Base-by-base conservation (phyloP, 139 green algal species). In the Asterochloris sp. region DNA sequence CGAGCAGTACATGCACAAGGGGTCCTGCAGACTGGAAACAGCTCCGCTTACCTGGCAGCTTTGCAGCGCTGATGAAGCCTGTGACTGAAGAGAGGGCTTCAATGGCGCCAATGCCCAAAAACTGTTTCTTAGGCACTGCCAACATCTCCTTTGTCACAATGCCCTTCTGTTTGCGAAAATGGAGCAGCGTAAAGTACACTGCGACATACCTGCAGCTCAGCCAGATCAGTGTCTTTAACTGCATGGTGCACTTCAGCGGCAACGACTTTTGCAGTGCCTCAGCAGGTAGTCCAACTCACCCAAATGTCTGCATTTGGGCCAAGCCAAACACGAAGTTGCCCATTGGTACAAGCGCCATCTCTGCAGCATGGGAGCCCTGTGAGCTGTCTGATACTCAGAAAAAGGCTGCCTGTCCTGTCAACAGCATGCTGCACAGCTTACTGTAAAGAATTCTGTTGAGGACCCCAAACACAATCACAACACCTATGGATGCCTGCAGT, bases 341-440 rank as follows among this genome's bases (percentile, higher is more conserved):
- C 63, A 96, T 74, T 0, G 93, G 93, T 11, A 94, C 88, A 13
- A 98, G 84, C 1, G 94, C 95, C 89, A 98, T 92, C 82, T 94
- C 38, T 54, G 38, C 38, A 54, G 38, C 38, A 54, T 54, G 38
- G 38, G 38, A 54, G 38, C 38, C 2, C 38, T 54, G 38, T 54
- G 38, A 54, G 38, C 38, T 54, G 38, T 54, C 38, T 54, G 38
- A 54, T 54, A 6, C 38, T 54, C 38, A 54, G 2, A 2, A 6
- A 6, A 54, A 54, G 38, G 38, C 6, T 54, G 38, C 38, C 38
- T 6, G 6, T 10, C 38, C 38, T 54, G 38, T 54, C 38, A 54
- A 2, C 38, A 54, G 4, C 38, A 54, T 54, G 38, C 38, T 54
- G 38, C 38, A 54, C 38, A 54, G 38, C 38, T 54, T 6, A 54